A percentile compares a stretch with the other conserved stretches of the same genome.
These are phyloP conservation scores for Aspergillus bridgeri DNA, from an alignment of 495 filamentous ascomycete species.

Conservation along the genomic window DNA sequence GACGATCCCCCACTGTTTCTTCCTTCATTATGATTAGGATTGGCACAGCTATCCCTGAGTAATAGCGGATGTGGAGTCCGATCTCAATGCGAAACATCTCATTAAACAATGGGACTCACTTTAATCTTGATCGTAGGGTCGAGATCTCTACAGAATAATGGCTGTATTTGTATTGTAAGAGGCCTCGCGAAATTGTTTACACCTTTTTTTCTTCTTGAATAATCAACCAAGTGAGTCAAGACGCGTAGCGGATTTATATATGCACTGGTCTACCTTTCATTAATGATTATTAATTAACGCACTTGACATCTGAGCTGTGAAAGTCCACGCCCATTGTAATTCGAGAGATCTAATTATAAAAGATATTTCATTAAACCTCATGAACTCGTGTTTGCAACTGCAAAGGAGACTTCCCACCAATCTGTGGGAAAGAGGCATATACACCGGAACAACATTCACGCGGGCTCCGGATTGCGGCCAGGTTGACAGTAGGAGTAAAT, in stretches of 20 bases:
- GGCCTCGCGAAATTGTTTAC: not conserved
- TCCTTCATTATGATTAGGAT: not conserved
- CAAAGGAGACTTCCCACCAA: too few species aligned
- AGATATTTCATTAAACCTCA: too few species aligned
- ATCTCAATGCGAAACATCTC: not conserved
- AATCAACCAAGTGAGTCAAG: too few species aligned
- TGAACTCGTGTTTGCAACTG: too few species aligned
- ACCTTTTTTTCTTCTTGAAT: too few species aligned
- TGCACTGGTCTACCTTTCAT: too few species aligned
- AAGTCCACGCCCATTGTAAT: too few species aligned
- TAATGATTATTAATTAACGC: too few species aligned
- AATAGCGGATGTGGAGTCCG: not conserved
- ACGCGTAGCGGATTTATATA: too few species aligned
- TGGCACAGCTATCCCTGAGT: not conserved
- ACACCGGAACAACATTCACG: constrained; percentile 38
- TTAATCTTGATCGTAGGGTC: not conserved
- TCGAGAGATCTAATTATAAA: too few species aligned
- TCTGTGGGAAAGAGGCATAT: too few species aligned
- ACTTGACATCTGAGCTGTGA: too few species aligned
- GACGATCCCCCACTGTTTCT: not conserved
- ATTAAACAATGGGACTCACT: not conserved
- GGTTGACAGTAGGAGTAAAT: constrained; percentile 29
- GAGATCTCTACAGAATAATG: not conserved
- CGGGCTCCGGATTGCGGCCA: constrained; percentile 39
- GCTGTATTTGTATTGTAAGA: not conserved